A percentile compares a stretch with the other conserved stretches of the same genome.
Conservation (phyloP, 1,139 yeast genomes). For the Taphrina confusa region DNA sequence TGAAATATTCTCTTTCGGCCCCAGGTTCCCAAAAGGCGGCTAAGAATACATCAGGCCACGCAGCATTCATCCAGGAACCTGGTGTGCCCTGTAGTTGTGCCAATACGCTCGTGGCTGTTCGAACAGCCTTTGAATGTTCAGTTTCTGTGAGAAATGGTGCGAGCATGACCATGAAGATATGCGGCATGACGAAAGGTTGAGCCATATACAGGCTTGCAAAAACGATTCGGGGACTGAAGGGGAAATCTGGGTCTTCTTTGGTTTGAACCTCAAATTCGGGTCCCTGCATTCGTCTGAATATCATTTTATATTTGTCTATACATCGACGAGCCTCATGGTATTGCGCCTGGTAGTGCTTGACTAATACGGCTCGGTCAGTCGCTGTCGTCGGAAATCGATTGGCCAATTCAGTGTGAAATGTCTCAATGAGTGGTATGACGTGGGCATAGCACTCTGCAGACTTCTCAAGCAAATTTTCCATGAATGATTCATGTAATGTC, state of each 20-base stretch:
- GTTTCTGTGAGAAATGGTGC: constrained; percentile 2
- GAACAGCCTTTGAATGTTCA: constrained; percentile 3
- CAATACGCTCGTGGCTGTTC: neutral
- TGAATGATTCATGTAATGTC: neutral
- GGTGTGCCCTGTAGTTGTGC: neutral
- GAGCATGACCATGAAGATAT: constrained; percentile 6
- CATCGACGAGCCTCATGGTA: neutral
- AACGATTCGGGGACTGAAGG: neutral
- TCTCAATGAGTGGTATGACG: constrained; percentile 1
- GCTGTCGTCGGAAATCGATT: neutral
- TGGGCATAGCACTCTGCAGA: constrained; percentile 17
- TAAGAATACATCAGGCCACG: constrained; percentile 12
- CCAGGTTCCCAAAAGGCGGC: constrained; percentile 20
- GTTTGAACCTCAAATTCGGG: neutral
- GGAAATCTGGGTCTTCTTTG: neutral
- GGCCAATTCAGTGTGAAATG: constrained; percentile 1
- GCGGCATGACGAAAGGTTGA: constrained; percentile 1
- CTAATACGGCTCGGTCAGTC: neutral
- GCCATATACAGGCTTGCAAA: constrained; percentile 19
- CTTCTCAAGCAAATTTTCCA: constrained; percentile 5
- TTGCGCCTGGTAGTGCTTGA: neutral
- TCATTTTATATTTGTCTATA: neutral
- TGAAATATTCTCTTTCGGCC: constrained; percentile 11
- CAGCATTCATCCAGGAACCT: neutral
- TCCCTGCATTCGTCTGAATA: neutral